A percentile compares a stretch with the other conserved stretches of the same genome.
Conservation (phyloP, 1,139 yeast genomes). For the Suhomyces kunorum region DNA sequence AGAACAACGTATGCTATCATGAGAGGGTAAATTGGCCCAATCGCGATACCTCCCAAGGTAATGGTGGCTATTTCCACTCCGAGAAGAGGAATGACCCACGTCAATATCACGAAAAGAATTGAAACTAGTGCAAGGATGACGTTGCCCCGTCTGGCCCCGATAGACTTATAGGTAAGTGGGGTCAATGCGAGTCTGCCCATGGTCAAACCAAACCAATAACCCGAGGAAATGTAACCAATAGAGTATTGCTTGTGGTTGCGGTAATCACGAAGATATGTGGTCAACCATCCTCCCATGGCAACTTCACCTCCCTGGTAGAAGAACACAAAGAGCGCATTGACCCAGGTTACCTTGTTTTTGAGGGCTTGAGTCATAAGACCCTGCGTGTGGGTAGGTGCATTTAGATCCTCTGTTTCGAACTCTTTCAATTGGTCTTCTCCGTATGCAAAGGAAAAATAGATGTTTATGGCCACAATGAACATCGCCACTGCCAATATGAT, state of each 20-base stretch:
- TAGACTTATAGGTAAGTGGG: conserved; percentile 36
- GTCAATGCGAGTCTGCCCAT: conserved; percentile 57
- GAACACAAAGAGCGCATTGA: conserved; percentile 53
- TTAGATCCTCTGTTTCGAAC: conserved; percentile 6
- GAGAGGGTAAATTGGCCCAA: conserved; percentile 60
- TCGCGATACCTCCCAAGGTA: conserved; percentile 48
- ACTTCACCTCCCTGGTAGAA: conserved; percentile 73
- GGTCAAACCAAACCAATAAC: conserved; percentile 73
- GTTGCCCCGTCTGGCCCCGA: conserved; percentile 55
- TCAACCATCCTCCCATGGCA: conserved; percentile 70
- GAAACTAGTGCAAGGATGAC: conserved; percentile 35
- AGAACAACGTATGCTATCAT: conserved; percentile 50
- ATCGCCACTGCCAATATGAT: conserved; percentile 18
- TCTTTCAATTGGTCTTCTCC: conserved; percentile 17
- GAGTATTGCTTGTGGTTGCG: conserved; percentile 47
- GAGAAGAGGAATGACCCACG: conserved; percentile 47
- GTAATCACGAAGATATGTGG: conserved; percentile 59
- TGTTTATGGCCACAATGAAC: conserved; percentile 13
- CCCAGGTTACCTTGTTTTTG: conserved; percentile 52
- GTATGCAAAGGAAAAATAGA: conserved; percentile 16
- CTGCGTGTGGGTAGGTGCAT: background rate
- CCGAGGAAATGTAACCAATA: conserved; percentile 67
- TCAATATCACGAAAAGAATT: conserved; percentile 38
- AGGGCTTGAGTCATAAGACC: conserved; percentile 31
- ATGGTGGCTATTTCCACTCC: conserved; percentile 33